These are phyloP conservation scores for Bipolaris victoriae DNA, from an alignment of 2,329 filamentous ascomycete genomes.

Conservation along the genomic window DNA sequence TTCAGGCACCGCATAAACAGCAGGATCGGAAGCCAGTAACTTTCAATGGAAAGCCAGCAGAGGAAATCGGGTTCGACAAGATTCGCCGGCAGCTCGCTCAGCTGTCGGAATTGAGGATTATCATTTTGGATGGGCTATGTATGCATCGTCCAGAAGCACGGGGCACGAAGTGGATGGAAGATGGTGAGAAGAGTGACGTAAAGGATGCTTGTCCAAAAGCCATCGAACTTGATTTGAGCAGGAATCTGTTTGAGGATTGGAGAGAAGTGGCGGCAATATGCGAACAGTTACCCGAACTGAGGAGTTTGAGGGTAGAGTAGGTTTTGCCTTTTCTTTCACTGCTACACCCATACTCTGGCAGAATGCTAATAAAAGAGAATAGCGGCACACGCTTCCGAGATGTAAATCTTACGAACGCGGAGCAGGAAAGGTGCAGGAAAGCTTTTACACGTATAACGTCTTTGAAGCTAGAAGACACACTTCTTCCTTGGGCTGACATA, in stretches of 20 bases:
- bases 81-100: slow-evolving; percentile 79
- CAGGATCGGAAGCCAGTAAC: slow-evolving; percentile 62
- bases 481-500: slow-evolving; percentile 50
- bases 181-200: slow-evolving; percentile 56
- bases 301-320: slow-evolving; percentile 73
- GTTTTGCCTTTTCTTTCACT: slow-evolving; percentile 32
- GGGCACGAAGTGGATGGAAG: slow-evolving; percentile 31
- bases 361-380: not conserved
- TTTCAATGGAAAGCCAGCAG: slow-evolving; percentile 81
- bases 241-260: slow-evolving; percentile 77
- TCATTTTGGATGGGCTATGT: slow-evolving; percentile 79
- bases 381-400: slow-evolving; percentile 76
- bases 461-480: slow-evolving; percentile 58
- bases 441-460: slow-evolving; percentile 50
- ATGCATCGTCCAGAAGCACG: slow-evolving; percentile 56
- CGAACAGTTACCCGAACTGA: slow-evolving; percentile 69
- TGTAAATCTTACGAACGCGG: slow-evolving; percentile 31
- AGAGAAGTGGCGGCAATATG: slow-evolving; percentile 74
- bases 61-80: slow-evolving; percentile 96
- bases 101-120: slow-evolving; percentile 76
- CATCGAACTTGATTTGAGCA: slow-evolving; percentile 80
- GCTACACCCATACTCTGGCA: not conserved
- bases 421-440: slow-evolving; percentile 29
- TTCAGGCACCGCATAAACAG: slow-evolving; percentile 21
- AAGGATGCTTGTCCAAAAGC: slow-evolving; percentile 62